Base-by-base conservation (phyloP, 2,329 filamentous ascomycete species). In the Pyricularia sp. region DNA sequence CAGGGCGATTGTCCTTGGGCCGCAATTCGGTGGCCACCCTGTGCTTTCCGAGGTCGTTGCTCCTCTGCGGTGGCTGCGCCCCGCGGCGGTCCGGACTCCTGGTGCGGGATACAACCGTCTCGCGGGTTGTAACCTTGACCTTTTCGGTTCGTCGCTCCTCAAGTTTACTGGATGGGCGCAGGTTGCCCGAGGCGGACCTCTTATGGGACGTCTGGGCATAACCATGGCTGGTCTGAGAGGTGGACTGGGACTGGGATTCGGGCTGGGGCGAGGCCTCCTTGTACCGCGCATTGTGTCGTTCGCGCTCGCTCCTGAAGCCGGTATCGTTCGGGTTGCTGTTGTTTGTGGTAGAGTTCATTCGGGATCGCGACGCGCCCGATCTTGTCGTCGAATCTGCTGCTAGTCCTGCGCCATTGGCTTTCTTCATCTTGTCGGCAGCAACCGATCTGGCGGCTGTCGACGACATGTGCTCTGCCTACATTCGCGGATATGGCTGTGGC, bases 141-240 rank as follows among this genome's bases (percentile, higher is more conserved):
- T 81, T 82, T 77, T 90, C 88, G 9, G 84, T 88, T 74, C 85
- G 81, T 71, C 86, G 79, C 75, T 87, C 84, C 71, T 87, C 84
- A 69, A 79, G 77, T 72, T 82, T 81, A 75, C 81, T 85, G 23
- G 78, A 76, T 3, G 83, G 79, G 67, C 87, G 81, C 1, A 85
- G 83, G 70, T 86, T 86, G 12, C 84, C 84, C 17, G 88, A 90
- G 1, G 85, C 80, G 23, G 82, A 81, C 68, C 86, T 82, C 78
- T 87, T 88, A 74, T 89, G 86, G 3, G 83, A 76, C 33, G 79
- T 79, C 72, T 78, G 78, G 50, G 79, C 76, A 70, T 76, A 28
- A 68, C 78, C 76, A 70, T 76, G 59, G 68, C 78, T 76, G 63
- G 69, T 77, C 69, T 23, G 30, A 6, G 66, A 31, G 23, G n/a